A percentile compares a stretch with the other conserved stretches of the same genome.
These are phyloP conservation scores for Trametes sanguinea DNA, from an alignment of 768 basidiomycete genomes.

Conservation along the genomic window DNA sequence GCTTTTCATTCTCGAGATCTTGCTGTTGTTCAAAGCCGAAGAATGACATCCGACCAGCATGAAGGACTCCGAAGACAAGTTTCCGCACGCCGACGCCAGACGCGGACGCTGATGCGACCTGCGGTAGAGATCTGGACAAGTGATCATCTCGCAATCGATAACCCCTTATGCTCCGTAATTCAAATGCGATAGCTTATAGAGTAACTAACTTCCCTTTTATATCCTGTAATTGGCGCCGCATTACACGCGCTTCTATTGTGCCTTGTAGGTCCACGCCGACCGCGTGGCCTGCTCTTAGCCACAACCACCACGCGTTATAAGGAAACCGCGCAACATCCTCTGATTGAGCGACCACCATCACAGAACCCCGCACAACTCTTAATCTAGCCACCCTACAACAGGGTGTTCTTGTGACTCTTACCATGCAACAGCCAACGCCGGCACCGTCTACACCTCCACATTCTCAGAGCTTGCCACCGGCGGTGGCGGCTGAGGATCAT, in stretches of 20 bases:
- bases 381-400: too few species aligned
- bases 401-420: neutral
- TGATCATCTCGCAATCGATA: conserved; percentile 13
- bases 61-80: conserved; percentile 15
- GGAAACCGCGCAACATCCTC: neutral
- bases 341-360: neutral
- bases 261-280: conserved; percentile 9
- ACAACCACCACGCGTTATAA: conserved; percentile 4
- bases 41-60: conserved; percentile 62
- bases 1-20: conserved; percentile 66
- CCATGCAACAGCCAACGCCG: conserved; percentile 48
- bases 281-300: conserved; percentile 10
- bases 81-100: conserved; percentile 8
- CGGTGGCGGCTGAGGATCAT: conserved; percentile 25
- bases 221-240: neutral
- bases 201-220: neutral
- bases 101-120: conserved; percentile 10
- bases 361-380: too few species aligned
- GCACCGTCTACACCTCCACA: conserved; percentile 59
- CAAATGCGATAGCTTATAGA: too few species aligned
- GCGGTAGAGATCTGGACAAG: conserved; percentile 1
- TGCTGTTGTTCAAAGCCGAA: conserved; percentile 67
- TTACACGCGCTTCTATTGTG: conserved; percentile 2
- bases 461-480: conserved; percentile 39
- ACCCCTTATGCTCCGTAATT: conserved; percentile 1